phyloP scores from a whole-genome alignment of 2,329 filamentous ascomycete genomes.

The Colletotrichum gigasporum region DNA sequence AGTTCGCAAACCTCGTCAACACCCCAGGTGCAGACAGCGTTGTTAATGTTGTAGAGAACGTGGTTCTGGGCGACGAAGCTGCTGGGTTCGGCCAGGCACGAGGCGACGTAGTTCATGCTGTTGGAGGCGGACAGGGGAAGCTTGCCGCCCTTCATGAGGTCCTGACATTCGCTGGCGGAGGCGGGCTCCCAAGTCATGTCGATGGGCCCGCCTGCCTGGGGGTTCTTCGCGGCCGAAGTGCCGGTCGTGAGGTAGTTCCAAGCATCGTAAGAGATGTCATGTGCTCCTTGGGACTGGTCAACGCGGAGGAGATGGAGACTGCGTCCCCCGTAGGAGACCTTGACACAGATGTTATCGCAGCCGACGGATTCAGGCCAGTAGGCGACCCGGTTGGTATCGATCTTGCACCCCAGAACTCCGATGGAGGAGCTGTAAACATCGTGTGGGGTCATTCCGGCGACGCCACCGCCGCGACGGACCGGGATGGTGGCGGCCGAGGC shows the following conservation, averaged over 20 bases:
- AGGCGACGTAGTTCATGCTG: slow-evolving; percentile 63
- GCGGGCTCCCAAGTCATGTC: slow-evolving; percentile 61
- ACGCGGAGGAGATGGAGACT: slow-evolving; percentile 66
- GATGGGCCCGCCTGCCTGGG: slow-evolving; percentile 59
- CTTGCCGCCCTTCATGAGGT: slow-evolving; percentile 59
- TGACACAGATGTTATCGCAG: slow-evolving; percentile 67
- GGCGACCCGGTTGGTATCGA: slow-evolving; percentile 68
- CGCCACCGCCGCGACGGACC: slow-evolving; percentile 35
- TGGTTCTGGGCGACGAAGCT: slow-evolving; percentile 64
- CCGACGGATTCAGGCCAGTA: slow-evolving; percentile 65
- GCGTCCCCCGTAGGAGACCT: slow-evolving; percentile 58
- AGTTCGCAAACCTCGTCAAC: slow-evolving; percentile 61
- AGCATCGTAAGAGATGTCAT: slow-evolving; percentile 70
- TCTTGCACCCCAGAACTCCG: slow-evolving; percentile 68
- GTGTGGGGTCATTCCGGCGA: slow-evolving; percentile 60
- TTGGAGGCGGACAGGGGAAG: slow-evolving; percentile 65
- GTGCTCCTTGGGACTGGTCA: slow-evolving; percentile 63
- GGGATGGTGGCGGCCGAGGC: slow-evolving; percentile 38
- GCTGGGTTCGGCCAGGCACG: slow-evolving; percentile 53
- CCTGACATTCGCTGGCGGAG: slow-evolving; percentile 56
- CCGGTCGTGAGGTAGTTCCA: slow-evolving; percentile 68
- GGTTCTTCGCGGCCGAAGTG: slow-evolving; percentile 54
- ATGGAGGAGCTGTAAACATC: slow-evolving; percentile 65
- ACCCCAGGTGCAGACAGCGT: slow-evolving; percentile 59
- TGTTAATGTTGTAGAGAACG: slow-evolving; percentile 62